Percentiles rank a stretch among this genome's conserved stretches.
phyloP scores from a whole-genome alignment of 345 rosid genomes.

The Dovyalis caffra region DNA sequence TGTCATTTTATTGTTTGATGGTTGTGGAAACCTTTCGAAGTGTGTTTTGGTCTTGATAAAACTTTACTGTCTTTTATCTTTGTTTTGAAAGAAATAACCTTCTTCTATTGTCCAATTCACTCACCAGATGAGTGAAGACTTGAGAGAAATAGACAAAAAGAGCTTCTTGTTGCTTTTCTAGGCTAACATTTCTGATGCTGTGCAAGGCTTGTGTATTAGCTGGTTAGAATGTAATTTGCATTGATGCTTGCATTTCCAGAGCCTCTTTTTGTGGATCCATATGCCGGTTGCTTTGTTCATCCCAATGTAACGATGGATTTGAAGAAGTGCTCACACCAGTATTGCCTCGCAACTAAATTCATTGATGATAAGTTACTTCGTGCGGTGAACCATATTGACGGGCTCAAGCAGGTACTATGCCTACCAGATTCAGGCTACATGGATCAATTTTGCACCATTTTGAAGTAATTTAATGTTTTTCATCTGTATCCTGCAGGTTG shows the following conservation, averaged over 20 bases:
- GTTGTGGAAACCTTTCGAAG: background rate
- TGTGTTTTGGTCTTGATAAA: background rate
- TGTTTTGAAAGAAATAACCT: background rate
- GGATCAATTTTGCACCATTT: slow-evolving; percentile 2
- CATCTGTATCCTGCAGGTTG: slow-evolving; percentile 56
- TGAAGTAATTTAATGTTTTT: slow-evolving; percentile 8
- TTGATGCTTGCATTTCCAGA: slow-evolving; percentile 41
- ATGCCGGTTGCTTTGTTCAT: slow-evolving; percentile 77
- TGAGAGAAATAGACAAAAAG: too few species aligned
- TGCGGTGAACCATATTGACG: slow-evolving; percentile 57
- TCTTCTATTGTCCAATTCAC: background rate
- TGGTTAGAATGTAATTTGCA: background rate
- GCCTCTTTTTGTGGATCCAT: slow-evolving; percentile 83
- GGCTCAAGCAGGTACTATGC: slow-evolving; percentile 67
- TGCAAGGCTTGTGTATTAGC: background rate
- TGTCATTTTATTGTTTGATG: background rate
- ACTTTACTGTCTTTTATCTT: background rate
- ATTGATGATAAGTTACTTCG: slow-evolving; percentile 77
- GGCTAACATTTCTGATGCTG: background rate
- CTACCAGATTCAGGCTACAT: background rate
- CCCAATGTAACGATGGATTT: slow-evolving; percentile 40
- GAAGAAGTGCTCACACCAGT: slow-evolving; percentile 48
- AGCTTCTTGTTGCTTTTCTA: background rate
- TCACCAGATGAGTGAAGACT: too few species aligned
- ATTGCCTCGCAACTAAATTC: slow-evolving; percentile 76